phyloP scores from a whole-genome alignment of 2,329 filamentous ascomycete species.

The Aspergillus costaricaensis region DNA sequence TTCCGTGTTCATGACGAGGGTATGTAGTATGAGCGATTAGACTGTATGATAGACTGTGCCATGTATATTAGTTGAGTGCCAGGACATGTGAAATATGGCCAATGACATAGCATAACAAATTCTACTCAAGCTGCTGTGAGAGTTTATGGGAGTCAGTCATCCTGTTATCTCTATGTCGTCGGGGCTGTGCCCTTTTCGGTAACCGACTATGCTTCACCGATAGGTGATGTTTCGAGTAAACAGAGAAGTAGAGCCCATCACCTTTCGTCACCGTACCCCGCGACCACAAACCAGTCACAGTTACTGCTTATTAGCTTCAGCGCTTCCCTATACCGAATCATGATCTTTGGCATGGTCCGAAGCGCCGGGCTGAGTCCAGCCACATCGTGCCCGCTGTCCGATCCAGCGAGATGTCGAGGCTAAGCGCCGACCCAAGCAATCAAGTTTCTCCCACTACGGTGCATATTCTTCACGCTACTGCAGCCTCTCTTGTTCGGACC shows the following conservation, averaged over 20 bases:
- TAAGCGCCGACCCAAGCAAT: slow-evolving; percentile 33
- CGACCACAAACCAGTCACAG: not conserved
- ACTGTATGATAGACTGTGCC: slow-evolving; percentile 21
- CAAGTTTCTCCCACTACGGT: slow-evolving; percentile 18
- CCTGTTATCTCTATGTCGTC: not conserved
- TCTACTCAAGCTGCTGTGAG: not conserved
- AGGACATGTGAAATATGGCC: not conserved
- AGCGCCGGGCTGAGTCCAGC: not conserved
- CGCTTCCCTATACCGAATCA: not conserved
- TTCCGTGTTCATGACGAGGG: slow-evolving; percentile 35
- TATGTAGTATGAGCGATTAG: slow-evolving; percentile 18
- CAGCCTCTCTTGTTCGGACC: slow-evolving; percentile 27
- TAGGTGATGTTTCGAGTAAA: not conserved
- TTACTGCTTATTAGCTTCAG: not conserved
- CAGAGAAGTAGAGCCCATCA: not conserved
- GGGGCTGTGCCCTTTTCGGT: not conserved
- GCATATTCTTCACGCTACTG: slow-evolving; percentile 23
- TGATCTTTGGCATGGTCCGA: not conserved
- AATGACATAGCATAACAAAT: not conserved
- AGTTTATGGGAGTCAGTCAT: too few species aligned
- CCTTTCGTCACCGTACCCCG: not conserved
- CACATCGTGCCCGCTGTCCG: slow-evolving; percentile 23
- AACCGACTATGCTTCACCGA: not conserved
- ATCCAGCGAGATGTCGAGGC: slow-evolving; percentile 15
- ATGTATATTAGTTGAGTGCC: slow-evolving; percentile 21